Base-by-base conservation (phyloP, 805 yeast species). In the Pichia gijzeniarum region DNA sequence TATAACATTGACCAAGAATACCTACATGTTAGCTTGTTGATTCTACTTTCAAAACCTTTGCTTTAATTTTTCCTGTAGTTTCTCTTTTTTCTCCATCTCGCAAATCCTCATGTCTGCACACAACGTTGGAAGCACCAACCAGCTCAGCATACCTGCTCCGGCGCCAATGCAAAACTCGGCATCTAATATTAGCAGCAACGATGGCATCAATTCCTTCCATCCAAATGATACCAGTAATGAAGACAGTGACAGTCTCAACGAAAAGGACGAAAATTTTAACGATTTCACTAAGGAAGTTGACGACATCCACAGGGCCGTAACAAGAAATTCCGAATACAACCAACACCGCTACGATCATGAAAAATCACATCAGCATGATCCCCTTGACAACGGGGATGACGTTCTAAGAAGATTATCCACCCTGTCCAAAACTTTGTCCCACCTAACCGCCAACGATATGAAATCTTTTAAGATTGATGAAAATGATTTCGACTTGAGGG, bases 401-500 rank as follows among this genome's bases (percentile, higher is more conserved):
- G 49, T 50, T 18, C 19, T 50, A 34, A 30, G 20, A 22, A 39
- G 46, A 30, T 37, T 50, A 14, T 19, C 38, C 6, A 44, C 47
- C 5, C 20, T 50, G 10, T 43, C 50, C 3, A 51, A 46, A 3
- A 47, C 47, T 16, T 43, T 49, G 5, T 45, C 48, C 22, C 48
- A 38, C 12, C 9, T 50, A 20, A 37, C 42, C n/a, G 53, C 53
- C 3, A 37, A 42, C 17, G 50, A 50, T 17, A 48, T 52, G 52
- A 45, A 48, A 21, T 17, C 40, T 6, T 52, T 48, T 27, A 41
- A 43, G 38, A 28, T 54, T 27, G 51, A 48, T 31, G 48, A 45
- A 19, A 45, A 47, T 31, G 70, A 71, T 47, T 72, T 73, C 48
- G 72, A 71, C 48, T 64, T 73, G 47, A 58, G 58, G 17, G 54